phyloP scores from a whole-genome alignment of 2,329 filamentous ascomycete species.

The Pezicula carpinea region DNA sequence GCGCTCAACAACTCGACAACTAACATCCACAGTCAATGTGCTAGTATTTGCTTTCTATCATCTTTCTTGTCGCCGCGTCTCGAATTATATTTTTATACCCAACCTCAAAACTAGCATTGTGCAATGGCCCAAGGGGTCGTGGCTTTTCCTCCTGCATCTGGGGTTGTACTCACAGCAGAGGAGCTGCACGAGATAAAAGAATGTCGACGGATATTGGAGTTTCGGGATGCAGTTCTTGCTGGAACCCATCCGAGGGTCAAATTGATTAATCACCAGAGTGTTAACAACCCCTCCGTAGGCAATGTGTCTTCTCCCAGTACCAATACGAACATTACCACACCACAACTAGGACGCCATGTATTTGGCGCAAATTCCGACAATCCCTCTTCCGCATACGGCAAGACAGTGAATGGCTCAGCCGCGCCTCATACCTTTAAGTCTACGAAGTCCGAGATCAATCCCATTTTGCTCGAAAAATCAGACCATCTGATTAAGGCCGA shows the following conservation, averaged over 20 bases:
- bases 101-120: neutral
- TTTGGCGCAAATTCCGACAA: constrained; percentile 14
- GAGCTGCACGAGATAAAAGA: constrained; percentile 57
- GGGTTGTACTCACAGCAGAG: constrained; percentile 35
- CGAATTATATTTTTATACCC: constrained; percentile 11
- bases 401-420: constrained; percentile 23
- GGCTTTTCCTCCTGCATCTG: constrained; percentile 23
- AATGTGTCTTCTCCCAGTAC: constrained; percentile 1
- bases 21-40: too few relatives aligned
- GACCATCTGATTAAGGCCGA: constrained; percentile 80
- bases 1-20: too few relatives aligned
- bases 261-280: constrained; percentile 39
- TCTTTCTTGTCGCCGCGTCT: constrained; percentile 10
- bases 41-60: neutral
- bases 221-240: constrained; percentile 76
- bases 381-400: constrained; percentile 18
- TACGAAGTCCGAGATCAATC: constrained; percentile 67
- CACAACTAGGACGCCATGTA: constrained; percentile 10
- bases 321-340: neutral
- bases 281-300: constrained; percentile 18
- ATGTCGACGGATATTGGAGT: constrained; percentile 74
- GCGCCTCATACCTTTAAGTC: constrained; percentile 34
- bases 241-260: constrained; percentile 67
- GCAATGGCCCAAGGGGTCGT: constrained; percentile 33
- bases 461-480: constrained; percentile 81